phyloP scores from a whole-genome alignment of 768 basidiomycete species.

The Cytidiella melzeri region DNA sequence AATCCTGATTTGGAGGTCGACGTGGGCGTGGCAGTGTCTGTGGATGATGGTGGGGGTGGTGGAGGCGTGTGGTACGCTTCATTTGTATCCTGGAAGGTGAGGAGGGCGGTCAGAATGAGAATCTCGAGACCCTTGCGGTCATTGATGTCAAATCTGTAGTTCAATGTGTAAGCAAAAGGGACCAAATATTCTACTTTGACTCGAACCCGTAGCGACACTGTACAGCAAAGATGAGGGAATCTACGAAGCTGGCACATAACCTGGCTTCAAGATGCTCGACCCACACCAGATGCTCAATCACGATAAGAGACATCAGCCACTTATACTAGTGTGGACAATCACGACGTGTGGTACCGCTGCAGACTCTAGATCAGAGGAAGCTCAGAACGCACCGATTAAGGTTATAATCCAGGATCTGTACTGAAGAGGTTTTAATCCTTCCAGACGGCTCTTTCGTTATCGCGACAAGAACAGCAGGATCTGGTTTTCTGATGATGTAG shows the following conservation, averaged over 20 bases:
- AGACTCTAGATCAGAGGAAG: background rate
- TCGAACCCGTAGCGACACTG: too few relatives aligned
- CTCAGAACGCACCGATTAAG: constrained; percentile 52
- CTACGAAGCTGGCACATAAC: too few relatives aligned
- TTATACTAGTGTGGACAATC: too few relatives aligned
- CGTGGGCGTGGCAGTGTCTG: constrained; percentile 6
- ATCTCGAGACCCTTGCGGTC: constrained; percentile 86
- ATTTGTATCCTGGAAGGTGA: constrained; percentile 72
- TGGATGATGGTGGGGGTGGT: constrained; percentile 1
- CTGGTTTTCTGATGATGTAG: constrained; percentile 78
- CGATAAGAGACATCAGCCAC: too few relatives aligned
- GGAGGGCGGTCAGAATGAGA: constrained; percentile 64
- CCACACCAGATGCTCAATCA: too few relatives aligned
- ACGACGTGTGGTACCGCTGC: too few relatives aligned
- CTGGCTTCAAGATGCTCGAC: too few relatives aligned
- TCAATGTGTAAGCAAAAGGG: background rate
- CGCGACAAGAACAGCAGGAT: constrained; percentile 80
- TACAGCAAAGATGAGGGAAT: too few relatives aligned
- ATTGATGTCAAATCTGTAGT: constrained; percentile 68
- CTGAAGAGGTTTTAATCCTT: constrained; percentile 52
- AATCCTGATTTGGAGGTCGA: constrained; percentile 3
- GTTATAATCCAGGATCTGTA: constrained; percentile 84
- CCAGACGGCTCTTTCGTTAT: constrained; percentile 73
- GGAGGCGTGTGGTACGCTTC: constrained; percentile 41
- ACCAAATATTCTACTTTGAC: too few relatives aligned